Evolutionary conservation across 768 basidiomycete species (phyloP).

Genomic region (Fomitopsis pulvina): DNA sequence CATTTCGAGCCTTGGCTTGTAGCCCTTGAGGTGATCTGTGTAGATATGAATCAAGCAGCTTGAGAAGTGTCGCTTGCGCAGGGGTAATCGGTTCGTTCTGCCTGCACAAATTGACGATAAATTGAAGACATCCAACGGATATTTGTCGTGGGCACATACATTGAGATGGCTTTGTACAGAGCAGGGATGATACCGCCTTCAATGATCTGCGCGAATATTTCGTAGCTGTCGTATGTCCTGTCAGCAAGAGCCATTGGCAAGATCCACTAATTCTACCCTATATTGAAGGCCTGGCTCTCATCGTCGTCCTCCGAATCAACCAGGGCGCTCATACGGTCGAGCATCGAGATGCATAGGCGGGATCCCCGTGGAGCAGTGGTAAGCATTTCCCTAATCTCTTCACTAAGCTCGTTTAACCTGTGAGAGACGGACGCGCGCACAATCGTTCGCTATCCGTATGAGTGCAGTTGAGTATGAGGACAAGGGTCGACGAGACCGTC

Average conservation of each 20-base stretch:
- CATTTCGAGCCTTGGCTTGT: conserved; percentile 33
- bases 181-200: conserved; percentile 50
- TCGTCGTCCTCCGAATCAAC: conserved; percentile 66
- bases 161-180: conserved; percentile 51
- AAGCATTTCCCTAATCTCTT: conserved; percentile 46
- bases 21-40: conserved; percentile 33
- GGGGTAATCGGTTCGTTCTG: conserved; percentile 70
- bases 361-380: conserved; percentile 47
- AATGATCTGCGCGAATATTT: conserved; percentile 57
- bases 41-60: conserved; percentile 80
- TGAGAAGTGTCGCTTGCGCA: conserved; percentile 82
- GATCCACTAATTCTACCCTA: conserved; percentile 56
- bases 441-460: conserved; percentile 47
- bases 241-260: not conserved
- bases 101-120: conserved; percentile 28
- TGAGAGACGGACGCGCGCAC: conserved; percentile 33
- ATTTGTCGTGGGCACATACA: conserved; percentile 38
- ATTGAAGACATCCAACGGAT: not conserved
- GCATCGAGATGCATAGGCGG: conserved; percentile 58
- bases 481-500: conserved; percentile 53
- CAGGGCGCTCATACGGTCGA: conserved; percentile 66
- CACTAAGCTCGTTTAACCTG: conserved; percentile 7
- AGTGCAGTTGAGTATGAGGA: conserved; percentile 69
- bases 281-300: conserved; percentile 64
- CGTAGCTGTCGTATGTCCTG: conserved; percentile 40